A percentile compares a stretch with the other conserved stretches of the same genome.
Evolutionary conservation across 495 filamentous ascomycete species (phyloP).

Genomic region (Aspergillus biplanus): DNA sequence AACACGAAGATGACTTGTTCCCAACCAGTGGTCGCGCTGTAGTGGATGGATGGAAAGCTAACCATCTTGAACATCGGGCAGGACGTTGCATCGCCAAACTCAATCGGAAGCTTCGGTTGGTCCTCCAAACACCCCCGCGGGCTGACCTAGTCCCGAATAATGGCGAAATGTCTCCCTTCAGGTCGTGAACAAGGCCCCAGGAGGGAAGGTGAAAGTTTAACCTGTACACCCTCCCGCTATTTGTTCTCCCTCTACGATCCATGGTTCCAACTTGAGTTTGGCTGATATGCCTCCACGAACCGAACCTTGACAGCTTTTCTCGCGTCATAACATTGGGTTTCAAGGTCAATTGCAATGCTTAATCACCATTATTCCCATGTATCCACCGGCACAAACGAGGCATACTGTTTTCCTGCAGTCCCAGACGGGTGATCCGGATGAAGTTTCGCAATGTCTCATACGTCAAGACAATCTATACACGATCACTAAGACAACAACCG

Average conservation of each 20-base stretch:
- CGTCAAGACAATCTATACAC: slow-evolving; percentile 28
- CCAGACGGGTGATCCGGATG: slow-evolving; percentile 47
- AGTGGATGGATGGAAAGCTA: no score
- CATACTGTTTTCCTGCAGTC: slow-evolving; percentile 12
- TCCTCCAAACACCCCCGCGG: not conserved
- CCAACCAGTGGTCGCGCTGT: no score
- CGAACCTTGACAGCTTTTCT: not conserved
- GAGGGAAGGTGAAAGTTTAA: slow-evolving; percentile 1
- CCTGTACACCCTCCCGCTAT: not conserved
- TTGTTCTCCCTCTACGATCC: not conserved
- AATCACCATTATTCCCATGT: not conserved
- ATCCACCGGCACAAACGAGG: slow-evolving; percentile 5
- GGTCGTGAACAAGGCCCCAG: not conserved
- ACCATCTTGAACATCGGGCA: not conserved
- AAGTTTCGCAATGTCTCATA: slow-evolving; percentile 26
- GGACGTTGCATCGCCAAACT: slow-evolving; percentile 14
- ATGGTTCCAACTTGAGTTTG: slow-evolving; percentile 1
- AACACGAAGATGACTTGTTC: not conserved
- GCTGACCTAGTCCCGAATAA: not conserved
- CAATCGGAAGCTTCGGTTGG: slow-evolving; percentile 17
- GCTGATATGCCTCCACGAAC: not conserved
- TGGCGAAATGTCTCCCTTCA: not conserved
- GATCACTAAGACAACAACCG: slow-evolving; percentile 10
- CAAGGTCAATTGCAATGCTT: slow-evolving; percentile 5
- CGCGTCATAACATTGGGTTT: not conserved